These are phyloP conservation scores for Aspergillus fischeri DNA, from an alignment of 2,329 filamentous ascomycete species.

Conservation along the genomic window DNA sequence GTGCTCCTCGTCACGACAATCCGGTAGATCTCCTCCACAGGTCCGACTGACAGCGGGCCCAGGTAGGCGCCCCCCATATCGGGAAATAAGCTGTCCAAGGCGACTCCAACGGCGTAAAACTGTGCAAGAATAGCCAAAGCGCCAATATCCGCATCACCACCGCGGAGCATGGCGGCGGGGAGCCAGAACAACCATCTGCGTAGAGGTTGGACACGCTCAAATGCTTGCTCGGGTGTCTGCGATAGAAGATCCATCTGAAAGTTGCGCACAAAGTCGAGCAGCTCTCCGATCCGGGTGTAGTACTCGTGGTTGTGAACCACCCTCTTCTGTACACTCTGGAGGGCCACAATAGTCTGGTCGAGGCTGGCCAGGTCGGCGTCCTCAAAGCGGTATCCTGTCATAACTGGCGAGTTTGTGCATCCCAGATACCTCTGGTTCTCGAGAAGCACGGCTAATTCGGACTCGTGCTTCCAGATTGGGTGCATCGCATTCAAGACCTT, in stretches of 20 bases:
- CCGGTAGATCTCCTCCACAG: constrained; percentile 81
- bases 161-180: constrained; percentile 76
- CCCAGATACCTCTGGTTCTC: constrained; percentile 39
- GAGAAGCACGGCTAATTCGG: constrained; percentile 51
- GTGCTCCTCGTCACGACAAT: constrained; percentile 67
- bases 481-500: constrained; percentile 90
- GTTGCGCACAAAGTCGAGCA: constrained; percentile 68
- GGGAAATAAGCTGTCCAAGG: constrained; percentile 86
- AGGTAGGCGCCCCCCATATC: constrained; percentile 89
- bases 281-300: constrained; percentile 62
- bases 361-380: constrained; percentile 69
- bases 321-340: constrained; percentile 55
- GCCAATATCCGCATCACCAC: constrained; percentile 68
- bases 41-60: constrained; percentile 70
- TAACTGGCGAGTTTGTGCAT: constrained; percentile 30
- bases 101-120: constrained; percentile 83
- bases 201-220: constrained; percentile 81
- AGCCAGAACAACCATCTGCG: constrained; percentile 96
- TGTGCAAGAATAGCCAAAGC: constrained; percentile 82
- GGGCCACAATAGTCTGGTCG: constrained; percentile 62
- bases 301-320: constrained; percentile 68
- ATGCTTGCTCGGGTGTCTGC: constrained; percentile 75
- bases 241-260: constrained; percentile 67
- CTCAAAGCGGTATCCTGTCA: constrained; percentile 30
- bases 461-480: constrained; percentile 77